These are phyloP conservation scores for Martensiomyces pterosporus DNA, from an alignment of 192 early-diverging fungal species.

Conservation along the genomic window DNA sequence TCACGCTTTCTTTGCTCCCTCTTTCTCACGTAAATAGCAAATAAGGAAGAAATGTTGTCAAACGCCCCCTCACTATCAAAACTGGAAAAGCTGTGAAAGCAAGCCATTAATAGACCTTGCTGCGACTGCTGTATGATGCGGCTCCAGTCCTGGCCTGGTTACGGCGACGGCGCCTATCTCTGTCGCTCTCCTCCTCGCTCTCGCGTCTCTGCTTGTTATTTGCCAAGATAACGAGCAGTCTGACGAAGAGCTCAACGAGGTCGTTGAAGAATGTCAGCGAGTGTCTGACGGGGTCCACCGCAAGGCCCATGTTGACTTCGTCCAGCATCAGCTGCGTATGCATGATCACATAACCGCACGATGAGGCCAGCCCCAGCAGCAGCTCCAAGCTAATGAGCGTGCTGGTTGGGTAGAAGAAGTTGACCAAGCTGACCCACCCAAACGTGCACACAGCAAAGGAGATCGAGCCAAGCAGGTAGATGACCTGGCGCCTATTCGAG, in stretches of 20 bases:
- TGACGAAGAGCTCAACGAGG: slow-evolving; percentile 19
- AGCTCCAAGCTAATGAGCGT: slow-evolving; percentile 8
- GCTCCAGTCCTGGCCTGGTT: not conserved
- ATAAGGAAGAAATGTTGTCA: too few species aligned
- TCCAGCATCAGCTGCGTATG: slow-evolving; percentile 30
- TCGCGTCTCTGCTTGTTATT: slow-evolving; percentile 12
- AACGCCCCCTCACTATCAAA: too few species aligned
- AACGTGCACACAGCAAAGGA: slow-evolving; percentile 6
- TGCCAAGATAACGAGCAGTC: slow-evolving; percentile 6
- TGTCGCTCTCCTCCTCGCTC: slow-evolving; percentile 1
- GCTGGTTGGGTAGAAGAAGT: slow-evolving; percentile 14
- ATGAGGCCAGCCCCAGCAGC: slow-evolving; percentile 6
- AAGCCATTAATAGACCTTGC: not conserved
- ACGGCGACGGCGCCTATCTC: not conserved
- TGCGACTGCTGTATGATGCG: not conserved
- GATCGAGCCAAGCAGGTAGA: slow-evolving; percentile 19
- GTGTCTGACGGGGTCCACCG: slow-evolving; percentile 17
- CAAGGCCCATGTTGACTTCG: slow-evolving; percentile 3
- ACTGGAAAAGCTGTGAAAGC: too few species aligned
- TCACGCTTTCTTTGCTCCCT: not conserved
- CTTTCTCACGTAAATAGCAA: not conserved
- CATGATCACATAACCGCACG: slow-evolving; percentile 23
- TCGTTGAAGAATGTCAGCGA: slow-evolving; percentile 26
- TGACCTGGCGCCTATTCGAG: slow-evolving; percentile 8
- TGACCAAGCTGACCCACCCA: slow-evolving; percentile 13